These are phyloP conservation scores for Trypanosoma caninum DNA, from an alignment of 208 protist genomes.

Conservation along the genomic window DNA sequence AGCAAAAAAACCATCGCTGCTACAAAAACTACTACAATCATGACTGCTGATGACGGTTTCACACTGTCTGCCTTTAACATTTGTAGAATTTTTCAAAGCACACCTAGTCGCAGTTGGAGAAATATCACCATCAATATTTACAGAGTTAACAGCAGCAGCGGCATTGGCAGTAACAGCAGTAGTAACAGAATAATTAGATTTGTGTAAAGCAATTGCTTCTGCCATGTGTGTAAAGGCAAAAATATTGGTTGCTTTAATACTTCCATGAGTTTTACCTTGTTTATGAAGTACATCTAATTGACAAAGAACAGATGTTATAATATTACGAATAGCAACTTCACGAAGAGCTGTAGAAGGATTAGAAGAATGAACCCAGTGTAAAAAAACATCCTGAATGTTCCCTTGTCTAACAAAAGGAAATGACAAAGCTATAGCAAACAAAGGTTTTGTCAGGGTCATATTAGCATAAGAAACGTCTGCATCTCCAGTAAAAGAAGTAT, in stretches of 20 bases:
- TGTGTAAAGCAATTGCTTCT: constrained; percentile 22
- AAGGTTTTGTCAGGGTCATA: background rate
- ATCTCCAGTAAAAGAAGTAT: background rate
- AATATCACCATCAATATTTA: too few relatives aligned
- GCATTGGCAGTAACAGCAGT: background rate
- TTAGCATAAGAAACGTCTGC: background rate
- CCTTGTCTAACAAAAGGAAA: constrained; percentile 48
- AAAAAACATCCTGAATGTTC: constrained; percentile 46
- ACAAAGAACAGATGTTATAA: constrained; percentile 49
- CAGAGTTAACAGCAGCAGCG: background rate
- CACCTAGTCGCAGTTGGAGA: too few relatives aligned
- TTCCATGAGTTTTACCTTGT: constrained; percentile 47
- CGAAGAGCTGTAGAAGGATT: constrained; percentile 36
- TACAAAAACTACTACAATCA: background rate
- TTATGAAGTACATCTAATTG: constrained; percentile 51
- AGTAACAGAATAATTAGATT: background rate
- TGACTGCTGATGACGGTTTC: background rate
- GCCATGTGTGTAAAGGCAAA: constrained; percentile 46
- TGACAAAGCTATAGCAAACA: constrained; percentile 31
- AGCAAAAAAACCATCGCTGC: background rate
- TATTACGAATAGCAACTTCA: constrained; percentile 65
- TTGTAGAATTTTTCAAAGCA: too few relatives aligned
- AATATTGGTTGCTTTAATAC: constrained; percentile 70
- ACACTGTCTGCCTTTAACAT: too few relatives aligned
- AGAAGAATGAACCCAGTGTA: constrained; percentile 28